Evolutionary conservation across 2,329 filamentous ascomycete genomes (phyloP), one percentile per base, ranked within the genome.

Genomic region (Ophiostoma perfectum): DNA sequence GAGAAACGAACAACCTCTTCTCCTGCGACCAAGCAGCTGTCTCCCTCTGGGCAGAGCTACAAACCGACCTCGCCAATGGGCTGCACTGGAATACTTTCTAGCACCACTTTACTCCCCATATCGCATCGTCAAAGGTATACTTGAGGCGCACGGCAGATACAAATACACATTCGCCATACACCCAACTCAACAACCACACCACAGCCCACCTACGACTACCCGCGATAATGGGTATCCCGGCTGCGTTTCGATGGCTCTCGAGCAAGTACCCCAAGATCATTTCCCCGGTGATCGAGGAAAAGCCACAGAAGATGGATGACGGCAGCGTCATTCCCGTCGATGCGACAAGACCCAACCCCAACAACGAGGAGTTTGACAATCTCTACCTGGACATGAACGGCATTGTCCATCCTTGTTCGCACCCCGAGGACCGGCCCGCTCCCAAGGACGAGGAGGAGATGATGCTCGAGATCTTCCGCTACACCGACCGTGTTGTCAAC

Each of bases 311-410:
- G 72, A 87, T 98, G 78, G 84, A 86, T 9, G 92, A 97, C 84
- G 94, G 93, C 73, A 85, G 89, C 60, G 83, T 86, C 73, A 89
- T 97, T 69, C 95, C 95, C 2, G 87, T 98, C 70, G 93, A 99
- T 77, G 88, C 87, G 11, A 93, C 90, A 6, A 83, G 86, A 52
- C 88, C 92, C 5, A 99, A 99, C 76, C 96, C 96, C 2, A 99
- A 99, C 80, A 93, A 93, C 77, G 94, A 98, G 80, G 95, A 99
- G 78, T 91, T 97, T 75, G 94, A 99, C 80, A 99, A 99, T 75
- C 83, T 99, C 5, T 99, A 99, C 76, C 86, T 99, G 72, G 95
- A 99, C 76, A 98, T 99, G 94, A 99, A 99, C 79, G 96, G 95
- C 77, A 99, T 99, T 73, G 95, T 99, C 49, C 95, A 99, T 82